These are phyloP conservation scores for Panicum miliaceum DNA, from an alignment of 176 grass and related monocot genomes.

Conservation along the genomic window DNA sequence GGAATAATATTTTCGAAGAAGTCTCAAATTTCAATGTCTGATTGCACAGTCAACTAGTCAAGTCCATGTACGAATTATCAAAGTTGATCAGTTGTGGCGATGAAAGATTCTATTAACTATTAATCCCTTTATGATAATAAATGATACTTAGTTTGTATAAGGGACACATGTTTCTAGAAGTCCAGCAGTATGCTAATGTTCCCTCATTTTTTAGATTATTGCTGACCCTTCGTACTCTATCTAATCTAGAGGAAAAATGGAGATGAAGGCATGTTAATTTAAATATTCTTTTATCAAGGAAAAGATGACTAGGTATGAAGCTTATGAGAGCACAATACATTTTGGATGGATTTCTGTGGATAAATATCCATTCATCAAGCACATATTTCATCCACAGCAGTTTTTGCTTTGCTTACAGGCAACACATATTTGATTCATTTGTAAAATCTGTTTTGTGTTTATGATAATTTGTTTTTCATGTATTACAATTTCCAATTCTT, in stretches of 20 bases:
- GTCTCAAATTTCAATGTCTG: constrained; percentile 18
- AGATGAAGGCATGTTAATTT: constrained; percentile 16
- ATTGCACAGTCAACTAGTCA: neutral
- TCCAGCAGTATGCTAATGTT: neutral
- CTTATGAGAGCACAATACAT: constrained; percentile 1
- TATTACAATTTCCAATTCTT: constrained; percentile 27
- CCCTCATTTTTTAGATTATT: constrained; percentile 15
- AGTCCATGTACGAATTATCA: constrained; percentile 13
- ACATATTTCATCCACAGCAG: constrained; percentile 8
- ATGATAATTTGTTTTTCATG: neutral
- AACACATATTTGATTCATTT: constrained; percentile 21
- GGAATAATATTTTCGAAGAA: constrained; percentile 9
- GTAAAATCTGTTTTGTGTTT: neutral
- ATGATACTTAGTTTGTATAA: constrained; percentile 30
- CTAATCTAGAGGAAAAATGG: constrained; percentile 13
- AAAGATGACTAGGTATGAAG: constrained; percentile 11
- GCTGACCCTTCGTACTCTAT: constrained; percentile 1
- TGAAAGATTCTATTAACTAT: constrained; percentile 16
- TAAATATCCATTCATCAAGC: constrained; percentile 23
- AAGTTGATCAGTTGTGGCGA: neutral
- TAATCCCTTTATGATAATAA: constrained; percentile 19
- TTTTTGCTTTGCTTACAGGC: constrained; percentile 5
- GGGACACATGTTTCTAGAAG: neutral
- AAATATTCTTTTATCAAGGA: neutral
- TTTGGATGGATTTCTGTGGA: neutral